A percentile compares a stretch with the other conserved stretches of the same genome.
phyloP scores from a whole-genome alignment of 2,329 filamentous ascomycete species.

The Diplodia intermedia region DNA sequence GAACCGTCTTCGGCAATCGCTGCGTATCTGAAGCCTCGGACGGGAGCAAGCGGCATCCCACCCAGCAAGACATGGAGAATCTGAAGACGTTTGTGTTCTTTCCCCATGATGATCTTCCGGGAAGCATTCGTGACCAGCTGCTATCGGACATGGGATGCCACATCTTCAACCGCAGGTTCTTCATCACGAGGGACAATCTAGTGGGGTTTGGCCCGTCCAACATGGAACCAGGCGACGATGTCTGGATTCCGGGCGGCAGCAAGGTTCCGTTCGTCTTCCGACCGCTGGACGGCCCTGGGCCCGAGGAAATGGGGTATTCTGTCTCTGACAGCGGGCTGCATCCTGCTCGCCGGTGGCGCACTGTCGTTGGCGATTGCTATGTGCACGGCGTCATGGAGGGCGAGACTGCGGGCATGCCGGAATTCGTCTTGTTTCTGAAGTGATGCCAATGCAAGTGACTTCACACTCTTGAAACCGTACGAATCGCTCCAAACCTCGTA shows the following conservation, averaged over 20 bases:
- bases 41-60: not conserved
- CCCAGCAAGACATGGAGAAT: not conserved
- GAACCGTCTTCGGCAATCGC: not conserved
- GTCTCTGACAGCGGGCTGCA: too few species aligned
- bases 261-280: not conserved
- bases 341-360: not conserved
- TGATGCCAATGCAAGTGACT: not conserved
- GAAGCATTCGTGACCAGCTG: not conserved
- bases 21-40: too few species aligned
- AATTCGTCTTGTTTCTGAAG: not conserved
- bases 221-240: not conserved
- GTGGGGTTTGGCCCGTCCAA: constrained; percentile 12
- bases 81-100: constrained; percentile 5
- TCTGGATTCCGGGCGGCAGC: not conserved
- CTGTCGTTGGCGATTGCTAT: not conserved
- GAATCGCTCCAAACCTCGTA: too few species aligned
- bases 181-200: not conserved
- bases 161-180: not conserved
- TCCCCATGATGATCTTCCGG: not conserved
- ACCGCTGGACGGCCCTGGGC: not conserved
- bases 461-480: not conserved
- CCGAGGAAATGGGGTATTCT: not conserved
- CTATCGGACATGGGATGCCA: not conserved
- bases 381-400: not conserved
- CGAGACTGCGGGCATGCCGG: too few species aligned